Conservation (phyloP, 2,329 filamentous ascomycete species). For the Fusarium scirpi region DNA sequence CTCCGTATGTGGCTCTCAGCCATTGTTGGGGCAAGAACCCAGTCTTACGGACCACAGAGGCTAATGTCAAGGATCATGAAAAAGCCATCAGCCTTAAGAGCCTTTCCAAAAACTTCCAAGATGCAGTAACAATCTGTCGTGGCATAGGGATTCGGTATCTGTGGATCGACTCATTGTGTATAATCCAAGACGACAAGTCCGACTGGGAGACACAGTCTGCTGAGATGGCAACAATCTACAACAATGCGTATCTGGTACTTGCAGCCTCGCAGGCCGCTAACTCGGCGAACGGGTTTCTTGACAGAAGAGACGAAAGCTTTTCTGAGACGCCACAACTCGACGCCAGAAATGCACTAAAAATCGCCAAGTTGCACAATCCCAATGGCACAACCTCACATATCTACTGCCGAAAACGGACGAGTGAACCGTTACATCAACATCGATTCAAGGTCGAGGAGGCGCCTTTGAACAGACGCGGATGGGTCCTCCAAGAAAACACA, state of each 20-base stretch:
- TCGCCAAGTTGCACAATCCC: background rate
- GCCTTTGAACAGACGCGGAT: background rate
- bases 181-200: background rate
- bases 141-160: background rate
- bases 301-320: background rate
- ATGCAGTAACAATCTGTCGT: background rate
- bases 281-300: background rate
- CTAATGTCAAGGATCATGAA: background rate
- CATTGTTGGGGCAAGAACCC: background rate
- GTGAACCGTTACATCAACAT: background rate
- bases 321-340: background rate
- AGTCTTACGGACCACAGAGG: background rate
- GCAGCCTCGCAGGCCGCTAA: background rate
- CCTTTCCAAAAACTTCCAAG: background rate
- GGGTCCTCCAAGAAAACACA: background rate
- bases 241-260: background rate
- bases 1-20: background rate
- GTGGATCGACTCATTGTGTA: background rate
- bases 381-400: background rate
- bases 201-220: background rate
- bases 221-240: background rate
- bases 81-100: background rate
- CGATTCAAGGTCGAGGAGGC: background rate
- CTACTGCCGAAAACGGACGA: background rate
- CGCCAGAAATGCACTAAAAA: background rate